Base-by-base conservation (phyloP, 202 grass and related monocot species). In the Panicum hallii region DNA sequence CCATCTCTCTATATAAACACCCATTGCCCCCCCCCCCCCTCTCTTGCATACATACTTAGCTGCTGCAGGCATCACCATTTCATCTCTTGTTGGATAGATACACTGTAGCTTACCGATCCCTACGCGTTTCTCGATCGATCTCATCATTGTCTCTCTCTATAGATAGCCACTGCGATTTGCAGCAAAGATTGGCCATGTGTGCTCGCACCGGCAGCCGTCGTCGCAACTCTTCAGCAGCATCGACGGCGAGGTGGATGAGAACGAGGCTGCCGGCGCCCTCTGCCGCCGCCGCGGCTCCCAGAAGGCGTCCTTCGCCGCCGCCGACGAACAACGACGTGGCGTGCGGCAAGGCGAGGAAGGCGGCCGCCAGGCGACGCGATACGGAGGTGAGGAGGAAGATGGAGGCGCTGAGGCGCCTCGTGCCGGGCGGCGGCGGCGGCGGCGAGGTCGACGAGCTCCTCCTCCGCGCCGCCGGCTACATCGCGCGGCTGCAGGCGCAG, bases 401-500 rank as follows among this genome's bases (percentile, higher is more conserved):
- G 56, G 80, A 82, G 49, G 70, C 20, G 74, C 79, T 94, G 70
- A 81, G 80, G 69, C 54, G 74, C 49, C 87, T 94, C 63, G 82
- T 94, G 49, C 87, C 89, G 0, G 36, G 46, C 47, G 64, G n/a
- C 75, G 19, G 11, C 38, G 57, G 57, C 48, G 42, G 3, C 0
- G 82, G 32, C 44, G 67, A 74, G 48, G 55, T 44, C 34, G 83
- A 92, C 26, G 85, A 75, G 75, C 82, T 94, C 54, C 83, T 94
- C 40, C 46, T 87, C 32, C 77, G 67, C 11, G 87, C 90, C 4
- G 82, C 87, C 10, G 79, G 85, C 3, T 92, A 92, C 90, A 94
- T 94, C 79, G 38, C 82, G 57, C 62, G 79, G 84, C 75, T 94
- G 77, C 85, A 90, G 87, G 71, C 71, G 70, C 92, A 90, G 82